phyloP scores from a whole-genome alignment of 2,329 filamentous ascomycete genomes.

The Fusarium scirpi region DNA sequence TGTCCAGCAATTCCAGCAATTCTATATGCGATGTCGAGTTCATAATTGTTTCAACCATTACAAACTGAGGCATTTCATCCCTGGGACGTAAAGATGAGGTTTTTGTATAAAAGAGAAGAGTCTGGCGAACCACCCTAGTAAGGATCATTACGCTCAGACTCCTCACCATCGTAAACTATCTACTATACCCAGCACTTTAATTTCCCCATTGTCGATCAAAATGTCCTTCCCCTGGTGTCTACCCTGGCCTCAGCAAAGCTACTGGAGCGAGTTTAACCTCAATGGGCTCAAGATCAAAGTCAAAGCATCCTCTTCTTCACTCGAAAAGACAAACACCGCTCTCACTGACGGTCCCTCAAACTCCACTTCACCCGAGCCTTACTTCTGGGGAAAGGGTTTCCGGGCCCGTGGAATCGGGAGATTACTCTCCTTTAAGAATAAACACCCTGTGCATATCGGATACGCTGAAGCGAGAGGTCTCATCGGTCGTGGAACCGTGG shows the following conservation, averaged over 20 bases:
- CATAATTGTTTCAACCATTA: neutral
- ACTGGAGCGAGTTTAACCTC: constrained; percentile 44
- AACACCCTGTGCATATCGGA: constrained; percentile 24
- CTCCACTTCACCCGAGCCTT: constrained; percentile 8
- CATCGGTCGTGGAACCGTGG: constrained; percentile 32
- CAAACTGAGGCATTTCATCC: constrained; percentile 16
- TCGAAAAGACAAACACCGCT: neutral
- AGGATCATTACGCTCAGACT: constrained; percentile 39
- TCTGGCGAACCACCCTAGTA: constrained; percentile 6
- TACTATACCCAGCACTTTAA: neutral
- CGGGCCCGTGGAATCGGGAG: constrained; percentile 28
- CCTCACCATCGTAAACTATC: constrained; percentile 8
- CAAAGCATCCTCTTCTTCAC: constrained; percentile 11
- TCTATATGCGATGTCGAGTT: neutral
- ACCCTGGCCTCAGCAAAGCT: constrained; percentile 37
- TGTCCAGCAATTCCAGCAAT: neutral
- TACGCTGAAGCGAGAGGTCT: constrained; percentile 40
- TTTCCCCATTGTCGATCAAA: constrained; percentile 40
- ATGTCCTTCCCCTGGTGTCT: constrained; percentile 37
- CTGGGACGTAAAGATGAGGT: neutral
- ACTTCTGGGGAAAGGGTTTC: constrained; percentile 42
- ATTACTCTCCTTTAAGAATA: constrained; percentile 20
- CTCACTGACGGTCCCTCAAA: neutral
- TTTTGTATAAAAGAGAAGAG: constrained; percentile 24
- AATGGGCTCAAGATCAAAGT: constrained; percentile 40